These are phyloP conservation scores for Fusarium luffae DNA, from an alignment of 2,329 filamentous ascomycete genomes.

Conservation along the genomic window DNA sequence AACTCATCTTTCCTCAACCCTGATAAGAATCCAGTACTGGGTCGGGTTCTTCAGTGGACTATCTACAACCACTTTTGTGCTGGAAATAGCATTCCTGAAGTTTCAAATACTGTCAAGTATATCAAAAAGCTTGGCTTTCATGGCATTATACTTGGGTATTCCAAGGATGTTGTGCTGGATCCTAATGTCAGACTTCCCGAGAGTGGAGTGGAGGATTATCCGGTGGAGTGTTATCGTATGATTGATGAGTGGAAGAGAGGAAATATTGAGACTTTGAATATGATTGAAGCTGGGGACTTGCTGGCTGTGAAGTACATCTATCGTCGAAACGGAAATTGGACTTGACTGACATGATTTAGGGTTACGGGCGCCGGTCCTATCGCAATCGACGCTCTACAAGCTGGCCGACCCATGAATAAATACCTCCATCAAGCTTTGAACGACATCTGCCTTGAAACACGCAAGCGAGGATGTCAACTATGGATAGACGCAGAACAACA, in stretches of 20 bases:
- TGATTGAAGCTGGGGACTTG: slow-evolving; percentile 64
- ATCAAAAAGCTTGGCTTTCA: slow-evolving; percentile 62
- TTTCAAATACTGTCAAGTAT: slow-evolving; percentile 56
- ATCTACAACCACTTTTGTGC: slow-evolving; percentile 69
- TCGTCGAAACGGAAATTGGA: accelerated
- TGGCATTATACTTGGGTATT: slow-evolving; percentile 65
- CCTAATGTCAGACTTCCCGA: slow-evolving; percentile 31
- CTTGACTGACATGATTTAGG: slow-evolving; percentile 35
- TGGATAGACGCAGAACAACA: slow-evolving; percentile 61
- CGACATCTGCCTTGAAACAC: slow-evolving; percentile 53
- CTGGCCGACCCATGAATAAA: slow-evolving; percentile 48
- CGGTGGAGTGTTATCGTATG: slow-evolving; percentile 19
- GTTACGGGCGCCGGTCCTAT: slow-evolving; percentile 56
- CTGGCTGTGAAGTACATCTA: slow-evolving; percentile 66
- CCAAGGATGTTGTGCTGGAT: slow-evolving; percentile 58
- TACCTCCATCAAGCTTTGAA: slow-evolving; percentile 55
- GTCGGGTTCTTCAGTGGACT: slow-evolving; percentile 56
- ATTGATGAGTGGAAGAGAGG: slow-evolving; percentile 63
- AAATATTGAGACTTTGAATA: slow-evolving; percentile 63
- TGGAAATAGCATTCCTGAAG: slow-evolving; percentile 60
- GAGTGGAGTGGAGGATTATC: slow-evolving; percentile 18
- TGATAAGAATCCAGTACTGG: slow-evolving; percentile 52
- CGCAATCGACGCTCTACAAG: slow-evolving; percentile 53
- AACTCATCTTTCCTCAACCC: slow-evolving; percentile 56
- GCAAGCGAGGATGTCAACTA: slow-evolving; percentile 52